Evolutionary conservation across 1,284 basidiomycete genomes (phyloP), one percentile per base, ranked within the genome.

Genomic region (Cryptococcus sp.): DNA sequence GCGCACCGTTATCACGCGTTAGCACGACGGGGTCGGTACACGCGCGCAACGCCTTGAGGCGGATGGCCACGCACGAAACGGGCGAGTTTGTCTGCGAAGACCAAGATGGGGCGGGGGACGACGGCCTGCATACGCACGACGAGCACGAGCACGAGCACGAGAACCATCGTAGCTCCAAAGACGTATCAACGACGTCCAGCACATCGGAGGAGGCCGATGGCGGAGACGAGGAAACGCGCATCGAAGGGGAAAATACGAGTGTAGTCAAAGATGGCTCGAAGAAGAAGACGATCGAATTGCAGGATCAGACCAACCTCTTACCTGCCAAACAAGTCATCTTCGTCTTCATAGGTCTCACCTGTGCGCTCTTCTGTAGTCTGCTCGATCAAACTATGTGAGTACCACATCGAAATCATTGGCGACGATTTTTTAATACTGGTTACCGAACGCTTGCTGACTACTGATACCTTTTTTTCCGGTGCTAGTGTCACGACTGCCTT

Each of bases 291-390:
- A 51, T 64, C 30, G 63, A 65, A 27, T 78, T 90, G 49, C 85
- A 85, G 5, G 89, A 90, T 77, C 88, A 90, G 75, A 90, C 88
- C 16, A 89, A 89, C 67, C 81, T 89, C 20, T 81, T 90, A 5
- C 89, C 88, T 0, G 83, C 84, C 70, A 83, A 80, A 61, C 86
- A 86, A 67, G 81, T 89, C 42, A 74, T 88, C 17, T 79, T 84
- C 11, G 83, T 88, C 7, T 88, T 89, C 63, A 69, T 81, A 2
- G 84, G 86, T 8, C 79, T 89, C 27, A 80, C 84, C 8, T 63
- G 62, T 50, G 74, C 75, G 13, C 54, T 77, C 5, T 79, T 88
- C 25, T 85, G 85, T 59, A 82, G 83, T 47, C 73, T 85, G 16
- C 81, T 87, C 30, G 72, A 76, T 65, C 76, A 77, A 53, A 78